Conservation (phyloP, 192 early-diverging fungal genomes). For the Entomortierella beljakovae region DNA sequence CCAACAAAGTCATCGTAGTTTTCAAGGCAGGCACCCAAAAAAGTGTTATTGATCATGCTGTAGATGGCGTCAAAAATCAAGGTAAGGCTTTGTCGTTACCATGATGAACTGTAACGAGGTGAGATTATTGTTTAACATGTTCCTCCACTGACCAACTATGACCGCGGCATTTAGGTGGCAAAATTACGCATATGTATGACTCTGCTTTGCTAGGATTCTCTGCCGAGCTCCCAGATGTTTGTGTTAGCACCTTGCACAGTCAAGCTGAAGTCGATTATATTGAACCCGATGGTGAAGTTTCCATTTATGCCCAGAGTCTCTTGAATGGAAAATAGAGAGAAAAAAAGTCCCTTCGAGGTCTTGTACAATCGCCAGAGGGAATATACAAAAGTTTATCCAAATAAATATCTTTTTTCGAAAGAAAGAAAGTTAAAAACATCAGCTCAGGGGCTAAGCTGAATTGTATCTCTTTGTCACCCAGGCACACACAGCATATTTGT, state of each 20-base stretch:
- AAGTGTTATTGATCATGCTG: constrained; percentile 31
- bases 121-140: too few relatives aligned
- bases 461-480: too few relatives aligned
- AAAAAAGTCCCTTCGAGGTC: background rate
- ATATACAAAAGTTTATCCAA: too few relatives aligned
- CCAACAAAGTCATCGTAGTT: constrained; percentile 58
- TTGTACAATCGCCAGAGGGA: too few relatives aligned
- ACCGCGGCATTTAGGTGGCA: too few relatives aligned
- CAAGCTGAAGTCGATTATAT: constrained; percentile 62
- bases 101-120: background rate
- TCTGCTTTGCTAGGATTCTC: constrained; percentile 67
- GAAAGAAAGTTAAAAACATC: too few relatives aligned
- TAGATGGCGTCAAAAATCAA: constrained; percentile 17
- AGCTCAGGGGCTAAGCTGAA: too few relatives aligned
- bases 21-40: constrained; percentile 66
- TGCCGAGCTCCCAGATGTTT: constrained; percentile 65
- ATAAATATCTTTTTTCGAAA: too few relatives aligned
- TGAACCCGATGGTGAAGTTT: constrained; percentile 72
- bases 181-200: constrained; percentile 60
- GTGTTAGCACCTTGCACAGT: constrained; percentile 55
- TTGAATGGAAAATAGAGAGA: background rate
- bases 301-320: constrained; percentile 25
- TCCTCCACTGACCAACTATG: too few relatives aligned
- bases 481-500: too few relatives aligned
- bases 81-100: constrained; percentile 11